phyloP scores from a whole-genome alignment of 140 eudicot species.

The Cichorium intybus region DNA sequence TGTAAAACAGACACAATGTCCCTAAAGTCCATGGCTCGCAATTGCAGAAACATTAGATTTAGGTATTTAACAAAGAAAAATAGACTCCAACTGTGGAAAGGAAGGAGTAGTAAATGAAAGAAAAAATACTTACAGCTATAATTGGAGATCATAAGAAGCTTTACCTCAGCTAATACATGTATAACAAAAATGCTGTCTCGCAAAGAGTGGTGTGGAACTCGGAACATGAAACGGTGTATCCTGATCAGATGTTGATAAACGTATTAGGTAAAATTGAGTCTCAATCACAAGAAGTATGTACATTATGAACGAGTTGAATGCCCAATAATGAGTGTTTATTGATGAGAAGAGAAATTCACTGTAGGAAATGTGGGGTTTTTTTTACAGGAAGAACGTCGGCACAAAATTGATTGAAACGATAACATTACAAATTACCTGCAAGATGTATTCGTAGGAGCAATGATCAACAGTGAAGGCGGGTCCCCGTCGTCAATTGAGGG shows the following conservation, averaged over 20 bases:
- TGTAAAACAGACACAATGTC: background rate
- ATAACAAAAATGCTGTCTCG: background rate
- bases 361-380: constrained; percentile 8
- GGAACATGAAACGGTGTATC: constrained; percentile 13
- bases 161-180: background rate
- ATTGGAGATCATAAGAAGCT: background rate
- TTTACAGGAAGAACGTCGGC: constrained; percentile 28
- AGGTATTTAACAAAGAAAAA: background rate
- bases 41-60: background rate
- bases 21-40: background rate
- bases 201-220: background rate
- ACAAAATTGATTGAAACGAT: constrained; percentile 8
- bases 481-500: constrained; percentile 11
- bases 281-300: background rate
- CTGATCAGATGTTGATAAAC: background rate
- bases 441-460: background rate
- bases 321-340: background rate
- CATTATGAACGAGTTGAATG: constrained; percentile 15
- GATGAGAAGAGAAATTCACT: constrained; percentile 11
- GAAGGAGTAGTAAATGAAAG: background rate
- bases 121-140: background rate
- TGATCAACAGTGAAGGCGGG: constrained; percentile 4
- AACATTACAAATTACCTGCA: constrained; percentile 4
- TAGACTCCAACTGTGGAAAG: background rate
- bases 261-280: background rate